Percentiles rank a stretch among this genome's conserved stretches.
Conservation (phyloP, 2,329 filamentous ascomycete genomes). For the Hirsutella thompsonii region DNA sequence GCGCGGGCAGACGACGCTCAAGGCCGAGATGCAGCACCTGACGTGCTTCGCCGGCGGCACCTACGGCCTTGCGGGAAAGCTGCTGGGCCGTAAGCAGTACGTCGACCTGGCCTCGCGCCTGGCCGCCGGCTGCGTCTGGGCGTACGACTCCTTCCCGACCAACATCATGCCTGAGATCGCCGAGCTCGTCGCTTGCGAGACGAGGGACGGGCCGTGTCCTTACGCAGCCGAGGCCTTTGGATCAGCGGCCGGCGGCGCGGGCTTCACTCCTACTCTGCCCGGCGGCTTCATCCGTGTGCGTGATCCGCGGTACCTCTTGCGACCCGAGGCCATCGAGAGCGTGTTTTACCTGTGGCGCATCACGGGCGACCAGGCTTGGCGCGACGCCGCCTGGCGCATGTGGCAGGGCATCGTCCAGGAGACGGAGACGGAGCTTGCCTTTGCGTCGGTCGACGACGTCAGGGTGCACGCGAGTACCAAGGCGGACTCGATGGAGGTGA, state of each 20-base stretch:
- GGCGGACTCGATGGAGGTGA: slow-evolving; percentile 50
- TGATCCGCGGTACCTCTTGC: slow-evolving; percentile 37
- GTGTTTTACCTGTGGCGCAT: slow-evolving; percentile 40
- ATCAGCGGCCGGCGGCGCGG: slow-evolving; percentile 3
- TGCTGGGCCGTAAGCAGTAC: slow-evolving; percentile 38
- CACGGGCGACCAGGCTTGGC: slow-evolving; percentile 29
- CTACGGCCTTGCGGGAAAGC: slow-evolving; percentile 52
- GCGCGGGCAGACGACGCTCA: slow-evolving; percentile 14
- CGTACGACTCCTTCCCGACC: slow-evolving; percentile 33
- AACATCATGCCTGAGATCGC: slow-evolving; percentile 43
- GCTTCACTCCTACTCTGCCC: slow-evolving; percentile 14
- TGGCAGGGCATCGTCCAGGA: slow-evolving; percentile 27
- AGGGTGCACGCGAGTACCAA: slow-evolving; percentile 15
- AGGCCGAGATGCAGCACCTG: slow-evolving; percentile 40
- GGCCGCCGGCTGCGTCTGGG: slow-evolving; percentile 41
- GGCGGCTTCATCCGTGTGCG: slow-evolving; percentile 48
- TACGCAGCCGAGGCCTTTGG: slow-evolving; percentile 16
- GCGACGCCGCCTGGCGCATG: slow-evolving; percentile 35
- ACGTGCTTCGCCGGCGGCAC: slow-evolving; percentile 61
- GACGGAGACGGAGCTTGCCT: slow-evolving; percentile 29
- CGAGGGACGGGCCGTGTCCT: slow-evolving; percentile 20
- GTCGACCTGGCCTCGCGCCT: slow-evolving; percentile 33
- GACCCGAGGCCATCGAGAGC: slow-evolving; percentile 39
- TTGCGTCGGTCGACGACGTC: slow-evolving; percentile 28
- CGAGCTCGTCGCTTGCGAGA: slow-evolving; percentile 21